These are phyloP conservation scores for Tylopilus vinaceipallidus DNA, from an alignment of 768 basidiomycete genomes.

Conservation along the genomic window DNA sequence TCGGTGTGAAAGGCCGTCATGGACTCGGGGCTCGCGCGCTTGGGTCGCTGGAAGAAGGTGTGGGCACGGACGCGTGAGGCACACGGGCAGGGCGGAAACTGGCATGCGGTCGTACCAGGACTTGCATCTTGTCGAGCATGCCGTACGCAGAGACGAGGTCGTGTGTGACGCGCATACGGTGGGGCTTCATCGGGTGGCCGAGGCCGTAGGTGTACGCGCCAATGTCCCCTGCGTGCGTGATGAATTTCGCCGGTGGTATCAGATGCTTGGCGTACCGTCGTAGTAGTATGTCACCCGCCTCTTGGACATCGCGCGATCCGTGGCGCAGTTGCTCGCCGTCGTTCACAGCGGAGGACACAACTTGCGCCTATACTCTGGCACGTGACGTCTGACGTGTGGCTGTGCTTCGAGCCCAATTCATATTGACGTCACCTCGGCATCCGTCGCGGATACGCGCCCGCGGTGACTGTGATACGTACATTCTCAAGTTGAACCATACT, in stretches of 20 bases:
- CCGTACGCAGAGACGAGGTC: slow-evolving; percentile 88
- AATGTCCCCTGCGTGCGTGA: slow-evolving; percentile 55
- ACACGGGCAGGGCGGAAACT: neutral
- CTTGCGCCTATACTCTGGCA: too few relatives aligned
- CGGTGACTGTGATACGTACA: too few relatives aligned
- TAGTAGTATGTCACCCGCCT: slow-evolving; percentile 80
- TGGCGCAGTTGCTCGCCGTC: too few relatives aligned
- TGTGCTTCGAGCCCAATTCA: too few relatives aligned
- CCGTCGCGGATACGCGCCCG: too few relatives aligned
- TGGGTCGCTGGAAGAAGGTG: slow-evolving; percentile 75
- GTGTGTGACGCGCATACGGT: slow-evolving; percentile 91
- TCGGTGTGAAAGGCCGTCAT: slow-evolving; percentile 98
- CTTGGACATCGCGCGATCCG: too few relatives aligned
- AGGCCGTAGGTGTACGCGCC: slow-evolving; percentile 79
- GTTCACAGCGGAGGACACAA: too few relatives aligned
- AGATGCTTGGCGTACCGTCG: slow-evolving; percentile 47
- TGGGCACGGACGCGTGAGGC: neutral
- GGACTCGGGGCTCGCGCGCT: slow-evolving; percentile 63
- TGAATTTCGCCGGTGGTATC: too few relatives aligned
- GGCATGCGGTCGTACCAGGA: slow-evolving; percentile 53
- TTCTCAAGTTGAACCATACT: too few relatives aligned
- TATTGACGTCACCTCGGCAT: too few relatives aligned
- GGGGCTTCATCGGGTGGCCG: slow-evolving; percentile 95
- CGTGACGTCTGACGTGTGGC: too few relatives aligned
- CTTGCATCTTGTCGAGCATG: slow-evolving; percentile 92